These are phyloP conservation scores for Fusarium globosum DNA, from an alignment of 2,329 filamentous ascomycete species.

Conservation along the genomic window DNA sequence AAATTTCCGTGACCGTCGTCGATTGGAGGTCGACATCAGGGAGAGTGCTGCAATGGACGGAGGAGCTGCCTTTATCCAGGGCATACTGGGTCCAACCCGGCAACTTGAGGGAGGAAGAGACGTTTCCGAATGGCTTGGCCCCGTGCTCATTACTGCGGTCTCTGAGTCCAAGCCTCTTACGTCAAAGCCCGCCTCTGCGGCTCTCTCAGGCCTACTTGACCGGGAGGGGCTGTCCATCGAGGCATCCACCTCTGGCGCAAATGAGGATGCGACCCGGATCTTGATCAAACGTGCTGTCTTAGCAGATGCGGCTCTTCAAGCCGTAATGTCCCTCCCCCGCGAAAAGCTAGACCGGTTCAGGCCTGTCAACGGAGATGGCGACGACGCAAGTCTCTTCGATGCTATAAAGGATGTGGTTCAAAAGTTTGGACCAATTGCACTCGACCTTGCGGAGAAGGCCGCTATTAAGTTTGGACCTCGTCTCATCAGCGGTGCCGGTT, in stretches of 20 bases:
- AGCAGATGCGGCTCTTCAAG: background rate
- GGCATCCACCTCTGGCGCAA: background rate
- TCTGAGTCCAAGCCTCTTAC: background rate
- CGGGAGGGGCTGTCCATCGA: background rate
- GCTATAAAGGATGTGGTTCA: background rate
- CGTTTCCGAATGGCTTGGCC: slow-evolving; percentile 16
- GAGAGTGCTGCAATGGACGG: background rate
- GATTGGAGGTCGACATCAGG: background rate
- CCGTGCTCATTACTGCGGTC: slow-evolving; percentile 5
- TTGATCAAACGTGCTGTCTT: background rate
- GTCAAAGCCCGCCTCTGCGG: background rate
- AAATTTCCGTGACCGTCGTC: background rate
- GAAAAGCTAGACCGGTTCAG: background rate
- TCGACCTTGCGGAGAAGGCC: background rate
- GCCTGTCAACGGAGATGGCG: background rate
- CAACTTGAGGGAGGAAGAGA: slow-evolving; percentile 22
- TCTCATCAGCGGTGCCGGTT: background rate
- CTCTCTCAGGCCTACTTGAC: background rate
- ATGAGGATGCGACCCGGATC: background rate
- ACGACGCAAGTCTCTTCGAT: background rate
- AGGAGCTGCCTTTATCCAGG: slow-evolving; percentile 5
- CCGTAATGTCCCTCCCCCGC: background rate
- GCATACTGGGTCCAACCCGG: slow-evolving; percentile 13
- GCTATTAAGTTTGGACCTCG: background rate
- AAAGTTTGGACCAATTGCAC: background rate